Conservation (phyloP, 1,284 basidiomycete species). For the Ustilago tritici region DNA sequence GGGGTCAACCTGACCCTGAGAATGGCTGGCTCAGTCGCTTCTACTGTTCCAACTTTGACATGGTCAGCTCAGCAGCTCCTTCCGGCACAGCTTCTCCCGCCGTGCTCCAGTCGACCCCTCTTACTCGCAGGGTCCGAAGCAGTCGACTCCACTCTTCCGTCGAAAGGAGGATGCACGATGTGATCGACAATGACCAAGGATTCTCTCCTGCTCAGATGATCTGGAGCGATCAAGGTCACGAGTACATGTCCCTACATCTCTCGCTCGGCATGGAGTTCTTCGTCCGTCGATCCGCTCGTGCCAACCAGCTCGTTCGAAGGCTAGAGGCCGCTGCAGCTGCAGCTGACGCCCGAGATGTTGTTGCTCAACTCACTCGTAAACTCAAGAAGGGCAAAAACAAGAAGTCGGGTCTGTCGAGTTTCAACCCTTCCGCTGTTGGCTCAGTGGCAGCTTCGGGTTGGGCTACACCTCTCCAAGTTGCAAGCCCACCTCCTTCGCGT, state of each 20-base stretch:
- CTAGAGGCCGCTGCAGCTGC: constrained; percentile 59
- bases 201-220: constrained; percentile 50
- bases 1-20: constrained; percentile 60
- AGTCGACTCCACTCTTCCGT: constrained; percentile 47
- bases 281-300: constrained; percentile 56
- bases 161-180: constrained; percentile 46
- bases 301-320: constrained; percentile 59
- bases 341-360: constrained; percentile 45
- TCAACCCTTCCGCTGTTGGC: constrained; percentile 38
- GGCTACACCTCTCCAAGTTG: constrained; percentile 42
- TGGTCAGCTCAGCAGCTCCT: constrained; percentile 34
- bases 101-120: constrained; percentile 46
- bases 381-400: constrained; percentile 46
- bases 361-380: constrained; percentile 41
- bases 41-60: constrained; percentile 61
- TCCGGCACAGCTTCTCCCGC: constrained; percentile 42
- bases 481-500: constrained; percentile 48
- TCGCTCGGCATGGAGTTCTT: constrained; percentile 65
- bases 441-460: constrained; percentile 43
- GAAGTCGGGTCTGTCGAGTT: constrained; percentile 37
- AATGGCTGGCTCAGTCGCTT: constrained; percentile 64
- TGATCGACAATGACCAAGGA: constrained; percentile 37
- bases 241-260: constrained; percentile 60
- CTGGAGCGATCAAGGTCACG: constrained; percentile 61
- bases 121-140: constrained; percentile 40